Percentiles rank a stretch among this genome's conserved stretches.
phyloP scores from a whole-genome alignment of 768 basidiomycete species.

The Leccinellum rugosiceps region DNA sequence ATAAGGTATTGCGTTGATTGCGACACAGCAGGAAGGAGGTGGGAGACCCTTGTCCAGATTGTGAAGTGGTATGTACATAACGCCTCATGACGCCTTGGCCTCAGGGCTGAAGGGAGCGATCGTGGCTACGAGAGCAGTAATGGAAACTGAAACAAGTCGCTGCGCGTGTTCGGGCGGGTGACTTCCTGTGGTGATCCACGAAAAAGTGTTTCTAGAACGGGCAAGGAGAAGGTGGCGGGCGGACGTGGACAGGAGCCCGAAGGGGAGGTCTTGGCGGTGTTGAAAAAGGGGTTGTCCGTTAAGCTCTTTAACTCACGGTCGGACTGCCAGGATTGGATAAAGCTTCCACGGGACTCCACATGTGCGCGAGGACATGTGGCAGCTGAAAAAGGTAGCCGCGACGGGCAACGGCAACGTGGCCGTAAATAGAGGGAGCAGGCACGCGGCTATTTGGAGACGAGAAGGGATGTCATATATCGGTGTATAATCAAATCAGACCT shows the following conservation, averaged over 20 bases:
- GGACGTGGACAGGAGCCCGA: slow-evolving; percentile 12
- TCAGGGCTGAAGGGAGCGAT: slow-evolving; percentile 11
- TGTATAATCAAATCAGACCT: slow-evolving; percentile 36
- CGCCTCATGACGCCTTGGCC: slow-evolving; percentile 6
- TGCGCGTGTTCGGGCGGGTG: background rate
- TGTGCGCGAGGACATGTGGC: slow-evolving; percentile 34
- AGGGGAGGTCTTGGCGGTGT: slow-evolving; percentile 19
- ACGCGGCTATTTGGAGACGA: slow-evolving; percentile 54
- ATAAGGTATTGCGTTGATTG: slow-evolving; percentile 17
- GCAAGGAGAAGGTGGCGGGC: background rate
- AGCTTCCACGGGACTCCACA: slow-evolving; percentile 37
- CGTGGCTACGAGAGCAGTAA: slow-evolving; percentile 5
- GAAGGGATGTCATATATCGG: slow-evolving; percentile 31
- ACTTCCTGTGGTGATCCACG: slow-evolving; percentile 30
- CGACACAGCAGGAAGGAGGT: slow-evolving; percentile 17
- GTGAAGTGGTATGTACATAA: slow-evolving; percentile 11
- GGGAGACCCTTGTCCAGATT: slow-evolving; percentile 8
- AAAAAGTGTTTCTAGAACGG: slow-evolving; percentile 1
- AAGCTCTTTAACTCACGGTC: slow-evolving; percentile 42
- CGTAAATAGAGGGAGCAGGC: slow-evolving; percentile 42
- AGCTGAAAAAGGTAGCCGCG: slow-evolving; percentile 35
- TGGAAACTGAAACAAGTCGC: slow-evolving; percentile 1
- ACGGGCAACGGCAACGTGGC: slow-evolving; percentile 48
- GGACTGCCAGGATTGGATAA: slow-evolving; percentile 28
- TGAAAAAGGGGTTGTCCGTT: slow-evolving; percentile 35